A percentile compares a stretch with the other conserved stretches of the same genome.
Evolutionary conservation across 2,329 filamentous ascomycete species (phyloP).

Genomic region (Penicillium sp.): DNA sequence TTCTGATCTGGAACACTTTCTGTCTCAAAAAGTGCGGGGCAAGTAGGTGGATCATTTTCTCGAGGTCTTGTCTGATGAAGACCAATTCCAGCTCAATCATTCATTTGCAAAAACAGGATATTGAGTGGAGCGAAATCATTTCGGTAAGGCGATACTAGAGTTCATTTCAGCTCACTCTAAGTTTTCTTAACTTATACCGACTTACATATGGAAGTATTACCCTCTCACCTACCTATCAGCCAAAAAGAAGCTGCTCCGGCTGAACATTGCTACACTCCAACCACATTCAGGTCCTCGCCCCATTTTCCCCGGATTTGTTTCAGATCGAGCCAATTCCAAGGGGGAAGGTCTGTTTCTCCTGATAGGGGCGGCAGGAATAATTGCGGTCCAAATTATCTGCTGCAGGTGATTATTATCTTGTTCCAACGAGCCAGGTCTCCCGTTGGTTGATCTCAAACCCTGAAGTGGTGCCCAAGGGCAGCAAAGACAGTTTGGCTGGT

Average conservation of each 20-base stretch:
- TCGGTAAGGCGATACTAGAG: too few species aligned
- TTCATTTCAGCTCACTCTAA: too few species aligned
- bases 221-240: too few species aligned
- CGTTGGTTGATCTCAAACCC: background rate
- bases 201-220: too few species aligned
- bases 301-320: conserved; percentile 14
- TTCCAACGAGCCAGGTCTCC: conserved; percentile 5
- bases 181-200: too few species aligned
- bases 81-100: too few species aligned
- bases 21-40: background rate
- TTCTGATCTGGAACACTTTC: background rate
- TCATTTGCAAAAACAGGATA: too few species aligned
- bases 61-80: background rate
- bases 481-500: conserved; percentile 4
- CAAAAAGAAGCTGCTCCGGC: too few species aligned
- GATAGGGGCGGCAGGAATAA: background rate
- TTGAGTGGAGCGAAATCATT: too few species aligned
- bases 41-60: conserved; percentile 12
- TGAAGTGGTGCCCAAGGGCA: background rate
- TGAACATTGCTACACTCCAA: too few species aligned
- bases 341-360: background rate
- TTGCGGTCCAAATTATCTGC: too few species aligned
- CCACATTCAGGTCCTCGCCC: background rate
- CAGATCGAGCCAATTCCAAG: background rate
- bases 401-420: conserved; percentile 9